Base-by-base conservation (phyloP, 2,329 filamentous ascomycete genomes). In the Verruconis gallopava region DNA sequence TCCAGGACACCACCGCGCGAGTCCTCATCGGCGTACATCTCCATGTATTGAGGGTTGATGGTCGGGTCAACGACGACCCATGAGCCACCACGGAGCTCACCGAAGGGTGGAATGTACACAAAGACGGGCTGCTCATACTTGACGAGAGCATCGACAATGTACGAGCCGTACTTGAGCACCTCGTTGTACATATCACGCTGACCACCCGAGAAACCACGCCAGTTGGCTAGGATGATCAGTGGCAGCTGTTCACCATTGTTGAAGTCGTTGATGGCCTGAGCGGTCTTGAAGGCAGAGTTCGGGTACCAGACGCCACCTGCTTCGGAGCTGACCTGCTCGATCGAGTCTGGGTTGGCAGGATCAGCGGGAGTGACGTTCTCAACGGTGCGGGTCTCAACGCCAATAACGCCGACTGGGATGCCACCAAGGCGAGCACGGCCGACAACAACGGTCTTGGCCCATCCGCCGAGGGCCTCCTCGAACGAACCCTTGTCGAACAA, bases 161-260 rank as follows among this genome's bases (percentile, higher is more conserved):
- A 96, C 14, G 89, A 95, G 59, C 91, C 91, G 58, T 98, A 98
- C 73, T 98, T 98, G 65, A 98, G 78, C 13, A 98, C 91, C 68
- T 98, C 91, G 69, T 96, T 95, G 78, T 93, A 98, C 91, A 98
- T 98, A 67, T 98, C 91, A 53, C 89, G 85, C 68, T 98, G 91
- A 50, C 91, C 91, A 71, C 91, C 91, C 52, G 91, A 98, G 85
- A 98, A 98, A 71, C 91, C 91, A 78, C 91, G 81, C 91, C 91
- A 98, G 75, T 98, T 98, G 66, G 91, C 91, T 49, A 98, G 78
- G 60, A 98, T 98, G 86, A 98, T 96, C 51, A 98, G 71, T 44
- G 91, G 91, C 57, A 98, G 73, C 69, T 98, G 91, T 68, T 98
- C 91, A 61, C 91, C 91, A 51, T 93, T 78, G 77, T 98, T 98